Conservation (phyloP, 768 basidiomycete species). For the Tricholomella constricta region DNA sequence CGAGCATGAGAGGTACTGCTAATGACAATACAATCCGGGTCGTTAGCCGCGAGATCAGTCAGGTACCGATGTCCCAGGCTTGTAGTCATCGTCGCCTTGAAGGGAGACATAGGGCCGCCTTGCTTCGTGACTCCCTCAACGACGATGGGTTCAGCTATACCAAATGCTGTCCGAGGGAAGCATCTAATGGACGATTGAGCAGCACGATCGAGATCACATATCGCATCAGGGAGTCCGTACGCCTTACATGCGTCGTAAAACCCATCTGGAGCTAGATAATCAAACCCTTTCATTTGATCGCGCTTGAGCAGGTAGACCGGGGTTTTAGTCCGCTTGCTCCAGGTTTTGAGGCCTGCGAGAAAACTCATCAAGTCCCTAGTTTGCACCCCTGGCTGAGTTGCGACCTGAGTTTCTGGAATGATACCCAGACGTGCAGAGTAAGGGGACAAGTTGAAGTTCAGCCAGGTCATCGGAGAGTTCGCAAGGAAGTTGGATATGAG, state of each 20-base stretch:
- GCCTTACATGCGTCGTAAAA: slow-evolving; percentile 9
- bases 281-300: slow-evolving; percentile 7
- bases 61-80: slow-evolving; percentile 20
- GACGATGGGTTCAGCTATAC: slow-evolving; percentile 16
- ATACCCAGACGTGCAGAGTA: not conserved
- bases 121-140: slow-evolving; percentile 26
- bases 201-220: slow-evolving; percentile 2
- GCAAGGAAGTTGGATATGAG: slow-evolving; percentile 16
- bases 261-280: slow-evolving; percentile 1
- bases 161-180: slow-evolving; percentile 18
- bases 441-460: slow-evolving; percentile 13
- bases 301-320: slow-evolving; percentile 3
- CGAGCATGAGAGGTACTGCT: not conserved
- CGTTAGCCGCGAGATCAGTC: slow-evolving; percentile 5
- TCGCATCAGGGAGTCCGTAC: not conserved
- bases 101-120: slow-evolving; percentile 24
- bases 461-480: slow-evolving; percentile 18
- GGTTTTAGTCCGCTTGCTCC: not conserved
- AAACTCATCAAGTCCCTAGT: slow-evolving; percentile 8
- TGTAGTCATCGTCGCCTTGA: slow-evolving; percentile 26
- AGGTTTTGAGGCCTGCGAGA: slow-evolving; percentile 1
- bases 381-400: slow-evolving; percentile 8
- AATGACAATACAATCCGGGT: slow-evolving; percentile 9
- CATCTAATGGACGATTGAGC: not conserved
- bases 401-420: slow-evolving; percentile 10